Evolutionary conservation across 495 filamentous ascomycete genomes (phyloP).

Genomic region (Podospora conica): DNA sequence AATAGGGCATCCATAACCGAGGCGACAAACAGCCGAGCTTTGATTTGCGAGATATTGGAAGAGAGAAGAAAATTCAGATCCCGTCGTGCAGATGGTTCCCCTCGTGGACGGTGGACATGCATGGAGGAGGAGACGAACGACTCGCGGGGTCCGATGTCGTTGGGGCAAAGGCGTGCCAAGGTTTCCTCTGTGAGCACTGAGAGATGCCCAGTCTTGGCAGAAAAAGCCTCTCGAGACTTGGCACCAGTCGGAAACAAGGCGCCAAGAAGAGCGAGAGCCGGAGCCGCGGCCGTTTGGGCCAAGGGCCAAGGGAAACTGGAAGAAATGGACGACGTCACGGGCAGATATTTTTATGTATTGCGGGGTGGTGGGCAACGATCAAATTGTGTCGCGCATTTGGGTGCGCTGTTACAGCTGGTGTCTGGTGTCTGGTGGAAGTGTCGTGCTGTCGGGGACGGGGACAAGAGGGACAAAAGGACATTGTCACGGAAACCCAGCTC

Average conservation of each 20-base stretch:
- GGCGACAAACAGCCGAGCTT: not conserved
- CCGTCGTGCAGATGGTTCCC: not conserved
- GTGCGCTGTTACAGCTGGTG: not conserved
- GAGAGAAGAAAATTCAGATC: not conserved
- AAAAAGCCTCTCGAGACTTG: not conserved
- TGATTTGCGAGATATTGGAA: not conserved
- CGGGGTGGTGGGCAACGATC: too few species aligned
- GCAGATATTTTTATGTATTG: not conserved
- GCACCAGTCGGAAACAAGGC: not conserved
- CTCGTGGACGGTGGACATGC: too few species aligned
- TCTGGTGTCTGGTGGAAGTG: not conserved
- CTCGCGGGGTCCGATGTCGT: not conserved
- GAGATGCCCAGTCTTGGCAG: not conserved
- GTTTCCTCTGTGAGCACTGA: too few species aligned
- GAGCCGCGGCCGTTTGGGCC: not conserved
- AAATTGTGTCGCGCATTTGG: not conserved
- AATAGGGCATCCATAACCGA: not conserved
- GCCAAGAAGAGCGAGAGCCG: not conserved
- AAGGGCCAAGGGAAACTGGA: not conserved
- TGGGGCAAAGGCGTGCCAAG: too few species aligned
- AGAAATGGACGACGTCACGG: not conserved
- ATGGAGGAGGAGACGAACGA: not conserved
- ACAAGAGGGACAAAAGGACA: not conserved
- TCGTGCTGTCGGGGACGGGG: not conserved
- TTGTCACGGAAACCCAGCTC: not conserved